phyloP scores from a whole-genome alignment of 768 basidiomycete species.

The Mycena capillaripes region DNA sequence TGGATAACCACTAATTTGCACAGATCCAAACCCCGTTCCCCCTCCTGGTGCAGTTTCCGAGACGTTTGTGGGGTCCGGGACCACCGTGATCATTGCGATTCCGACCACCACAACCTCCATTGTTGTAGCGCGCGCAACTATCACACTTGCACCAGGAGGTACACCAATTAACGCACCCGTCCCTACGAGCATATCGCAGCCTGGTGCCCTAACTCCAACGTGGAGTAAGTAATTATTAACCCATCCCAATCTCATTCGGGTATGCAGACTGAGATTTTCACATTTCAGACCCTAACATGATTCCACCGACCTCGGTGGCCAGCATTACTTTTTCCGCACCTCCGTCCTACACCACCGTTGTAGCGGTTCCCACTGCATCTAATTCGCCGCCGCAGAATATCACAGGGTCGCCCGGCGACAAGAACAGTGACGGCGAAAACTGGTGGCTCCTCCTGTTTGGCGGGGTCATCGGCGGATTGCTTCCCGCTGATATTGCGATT shows the following conservation, averaged over 20 bases:
- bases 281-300: background rate
- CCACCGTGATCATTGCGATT: background rate
- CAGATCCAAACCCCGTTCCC: constrained; percentile 24
- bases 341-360: background rate
- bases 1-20: too few species aligned
- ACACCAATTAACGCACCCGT: constrained; percentile 9
- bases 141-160: constrained; percentile 19
- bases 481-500: background rate
- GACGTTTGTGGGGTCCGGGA: constrained; percentile 5
- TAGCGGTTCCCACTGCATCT: background rate
- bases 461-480: background rate
- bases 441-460: background rate
- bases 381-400: background rate
- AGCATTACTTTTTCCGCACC: background rate
- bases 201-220: constrained; percentile 12
- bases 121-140: background rate
- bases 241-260: too few species aligned
- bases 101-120: constrained; percentile 6
- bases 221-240: too few species aligned
- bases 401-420: background rate
- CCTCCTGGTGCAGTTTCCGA: constrained; percentile 12
- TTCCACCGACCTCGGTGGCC: background rate
- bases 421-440: background rate
- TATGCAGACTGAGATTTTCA: background rate
- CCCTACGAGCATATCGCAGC: background rate